Conservation (phyloP, 805 yeast genomes). For the Dipodascopsis tothii region DNA sequence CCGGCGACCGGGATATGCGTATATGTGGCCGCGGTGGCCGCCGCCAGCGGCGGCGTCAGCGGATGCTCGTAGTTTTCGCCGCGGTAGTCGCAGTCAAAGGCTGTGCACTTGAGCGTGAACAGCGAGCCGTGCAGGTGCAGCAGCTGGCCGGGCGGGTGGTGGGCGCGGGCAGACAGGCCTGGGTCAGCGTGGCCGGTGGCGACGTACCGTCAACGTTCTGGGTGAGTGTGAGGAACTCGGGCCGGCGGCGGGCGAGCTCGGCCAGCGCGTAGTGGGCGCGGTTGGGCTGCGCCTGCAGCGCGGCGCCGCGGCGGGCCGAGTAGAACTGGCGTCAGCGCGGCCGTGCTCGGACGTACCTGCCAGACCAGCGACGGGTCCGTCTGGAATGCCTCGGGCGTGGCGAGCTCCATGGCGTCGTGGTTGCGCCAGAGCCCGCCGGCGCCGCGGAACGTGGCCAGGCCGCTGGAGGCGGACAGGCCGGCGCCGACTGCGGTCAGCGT, state of each 20-base stretch:
- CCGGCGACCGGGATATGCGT: conserved; percentile 42
- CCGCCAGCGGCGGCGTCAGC: conserved; percentile 46
- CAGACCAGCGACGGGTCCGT: conserved; percentile 80
- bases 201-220: conserved; percentile 70
- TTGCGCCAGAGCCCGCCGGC: conserved; percentile 70
- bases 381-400: conserved; percentile 86
- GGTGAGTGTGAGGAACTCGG: conserved; percentile 57
- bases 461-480: conserved; percentile 72
- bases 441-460: conserved; percentile 67
- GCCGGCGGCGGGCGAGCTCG: conserved; percentile 42
- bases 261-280: conserved; percentile 66
- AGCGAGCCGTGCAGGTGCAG: conserved; percentile 74
- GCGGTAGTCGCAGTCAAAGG: conserved; percentile 59
- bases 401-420: conserved; percentile 71
- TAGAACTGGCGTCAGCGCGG: too few relatives aligned
- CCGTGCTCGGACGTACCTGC: conserved; percentile 48
- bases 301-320: conserved; percentile 56
- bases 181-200: background rate
- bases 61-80: conserved; percentile 50
- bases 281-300: conserved; percentile 64
- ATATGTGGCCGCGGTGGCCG: conserved; percentile 32
- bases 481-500: conserved; percentile 45
- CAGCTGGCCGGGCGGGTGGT: conserved; percentile 47
- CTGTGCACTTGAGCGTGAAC: conserved; percentile 67
- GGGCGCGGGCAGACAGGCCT: conserved; percentile 47